Evolutionary conservation across 768 basidiomycete species (phyloP), one percentile per base, ranked within the genome.

Genomic region (Trametes coccinea): DNA sequence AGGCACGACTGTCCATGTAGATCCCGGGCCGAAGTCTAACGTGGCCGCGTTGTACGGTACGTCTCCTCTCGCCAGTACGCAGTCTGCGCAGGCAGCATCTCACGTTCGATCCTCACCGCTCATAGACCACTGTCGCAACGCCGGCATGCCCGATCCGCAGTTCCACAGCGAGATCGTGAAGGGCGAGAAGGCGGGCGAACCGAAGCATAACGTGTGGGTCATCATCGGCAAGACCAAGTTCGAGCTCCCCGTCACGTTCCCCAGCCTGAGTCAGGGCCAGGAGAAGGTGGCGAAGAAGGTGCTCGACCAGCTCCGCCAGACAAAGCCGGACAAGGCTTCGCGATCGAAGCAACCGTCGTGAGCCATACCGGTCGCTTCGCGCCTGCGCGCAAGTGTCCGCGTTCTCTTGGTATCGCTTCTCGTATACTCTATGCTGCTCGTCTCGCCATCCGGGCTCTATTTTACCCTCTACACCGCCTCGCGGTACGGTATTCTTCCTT

Each of bases 201-300:
- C 66, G 30, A 73, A 68, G 55, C 77, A 74, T 55, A 77, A 74
- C 37, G 79, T 80, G 4, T 82, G 81, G 81, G 76, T 81, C n/a
- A 72, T 79, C 59, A 75, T 81, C 44, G 79, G 77, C 16, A 73
- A 72, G 37, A 78, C 79, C 47, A 74, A 76, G 27, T 75, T 78
- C 48, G 80, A 81, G 66, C 72, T 82, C n/a, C 79, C 73, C 13
- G 72, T 71, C 48, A 73, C 69, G 22, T 82, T 80, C 60, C 56
- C 59, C 33, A 78, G 69, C 31, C 64, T 74, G 39, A 73, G 72
- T 39, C 76, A 78, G 62, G 81, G 80, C 16, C 68, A 74, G 44
- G 73, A 81, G 66, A 73, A 76, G 37, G 73, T 82, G 5, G 76
- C 81, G 46, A 81, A 78, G 72, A 75, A 78, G 56, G 79, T 82